Percentiles rank a stretch among this genome's conserved stretches.
Evolutionary conservation across 768 basidiomycete species (phyloP).

Genomic region (Russula sp.): DNA sequence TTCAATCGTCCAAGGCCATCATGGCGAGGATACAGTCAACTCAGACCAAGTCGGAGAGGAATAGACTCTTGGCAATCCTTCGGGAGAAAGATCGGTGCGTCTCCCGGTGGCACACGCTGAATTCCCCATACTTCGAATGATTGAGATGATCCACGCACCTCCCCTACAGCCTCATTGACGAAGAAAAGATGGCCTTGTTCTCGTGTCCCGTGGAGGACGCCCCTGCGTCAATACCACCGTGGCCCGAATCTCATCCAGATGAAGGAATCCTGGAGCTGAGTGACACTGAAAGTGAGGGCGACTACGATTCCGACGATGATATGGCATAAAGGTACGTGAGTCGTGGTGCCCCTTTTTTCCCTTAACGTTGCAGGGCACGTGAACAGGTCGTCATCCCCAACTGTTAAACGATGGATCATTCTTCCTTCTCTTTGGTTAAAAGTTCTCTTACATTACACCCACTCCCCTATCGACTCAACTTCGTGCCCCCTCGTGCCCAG

Average conservation of each 20-base stretch:
- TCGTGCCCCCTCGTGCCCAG: background rate
- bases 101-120: background rate
- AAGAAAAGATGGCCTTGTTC: conserved; percentile 21
- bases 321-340: conserved; percentile 15
- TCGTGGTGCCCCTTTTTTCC: background rate
- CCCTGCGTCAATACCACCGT: conserved; percentile 21
- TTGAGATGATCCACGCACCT: background rate
- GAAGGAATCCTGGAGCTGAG: conserved; percentile 41
- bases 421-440: background rate
- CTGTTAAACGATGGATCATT: background rate
- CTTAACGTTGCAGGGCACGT: background rate
- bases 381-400: background rate
- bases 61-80: conserved; percentile 37
- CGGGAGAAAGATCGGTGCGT: conserved; percentile 49
- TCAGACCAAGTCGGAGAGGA: conserved; percentile 41
- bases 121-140: conserved; percentile 1
- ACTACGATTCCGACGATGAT: conserved; percentile 18
- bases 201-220: background rate
- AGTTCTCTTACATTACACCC: background rate
- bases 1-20: conserved; percentile 41
- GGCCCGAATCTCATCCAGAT: conserved; percentile 39
- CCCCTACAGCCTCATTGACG: conserved; percentile 32
- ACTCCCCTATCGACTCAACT: background rate
- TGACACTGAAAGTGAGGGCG: conserved; percentile 35
- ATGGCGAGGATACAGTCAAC: conserved; percentile 39